Conservation (phyloP, 75 land plant genomes). For the Selaginella moellendorffii region DNA sequence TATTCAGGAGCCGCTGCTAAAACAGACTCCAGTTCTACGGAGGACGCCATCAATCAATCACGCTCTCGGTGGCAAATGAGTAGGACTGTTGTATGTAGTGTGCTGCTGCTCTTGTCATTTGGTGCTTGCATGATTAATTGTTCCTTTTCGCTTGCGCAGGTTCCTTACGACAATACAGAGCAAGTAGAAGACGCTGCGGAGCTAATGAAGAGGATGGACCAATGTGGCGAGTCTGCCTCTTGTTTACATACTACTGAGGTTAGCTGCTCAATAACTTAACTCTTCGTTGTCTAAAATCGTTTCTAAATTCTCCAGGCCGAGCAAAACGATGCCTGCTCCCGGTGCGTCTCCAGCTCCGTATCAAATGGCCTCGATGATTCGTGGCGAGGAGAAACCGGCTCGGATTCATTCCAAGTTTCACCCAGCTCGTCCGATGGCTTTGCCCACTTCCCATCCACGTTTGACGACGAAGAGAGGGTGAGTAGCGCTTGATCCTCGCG, state of each 20-base stretch:
- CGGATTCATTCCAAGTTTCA: not conserved
- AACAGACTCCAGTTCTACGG: conserved; percentile 21
- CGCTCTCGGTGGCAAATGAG: conserved; percentile 84
- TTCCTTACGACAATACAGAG: not conserved
- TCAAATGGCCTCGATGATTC: no score
- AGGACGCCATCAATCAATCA: conserved; percentile 49
- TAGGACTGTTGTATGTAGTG: conserved; percentile 45
- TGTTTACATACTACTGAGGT: not conserved
- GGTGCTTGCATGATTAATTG: not conserved
- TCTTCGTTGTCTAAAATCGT: not conserved
- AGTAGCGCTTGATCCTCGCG: no score
- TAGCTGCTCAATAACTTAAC: not conserved
- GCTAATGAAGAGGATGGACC: not conserved
- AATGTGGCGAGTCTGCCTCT: not conserved
- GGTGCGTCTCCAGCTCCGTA: not conserved
- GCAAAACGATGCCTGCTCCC: not conserved
- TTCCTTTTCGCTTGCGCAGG: not conserved
- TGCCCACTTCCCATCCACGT: not conserved
- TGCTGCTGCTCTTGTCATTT: not conserved
- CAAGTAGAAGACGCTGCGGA: not conserved
- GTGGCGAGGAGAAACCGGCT: not conserved
- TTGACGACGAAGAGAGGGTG: not conserved
- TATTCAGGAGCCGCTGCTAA: not conserved
- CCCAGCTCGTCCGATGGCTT: not conserved
- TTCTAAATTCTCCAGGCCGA: no score